Percentiles rank a stretch among this genome's conserved stretches.
Conservation (phyloP, 768 basidiomycete genomes). For the Pseudohyphozyma bogoriensis region DNA sequence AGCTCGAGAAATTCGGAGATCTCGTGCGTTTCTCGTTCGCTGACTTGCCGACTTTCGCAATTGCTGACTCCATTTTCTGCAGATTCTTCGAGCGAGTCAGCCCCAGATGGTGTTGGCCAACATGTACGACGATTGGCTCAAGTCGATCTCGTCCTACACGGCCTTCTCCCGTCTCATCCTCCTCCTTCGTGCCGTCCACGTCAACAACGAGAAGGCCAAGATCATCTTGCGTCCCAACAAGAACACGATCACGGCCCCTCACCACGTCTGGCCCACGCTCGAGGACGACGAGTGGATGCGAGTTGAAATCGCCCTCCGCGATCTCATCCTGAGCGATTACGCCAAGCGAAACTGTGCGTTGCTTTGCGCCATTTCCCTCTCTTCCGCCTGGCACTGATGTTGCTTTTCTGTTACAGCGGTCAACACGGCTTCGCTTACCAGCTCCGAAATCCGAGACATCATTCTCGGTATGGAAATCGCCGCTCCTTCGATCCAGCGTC, state of each 20-base stretch:
- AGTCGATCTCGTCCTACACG: constrained; percentile 96
- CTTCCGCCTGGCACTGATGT: background rate
- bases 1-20: constrained; percentile 99
- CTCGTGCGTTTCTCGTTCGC: constrained; percentile 61
- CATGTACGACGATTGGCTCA: constrained; percentile 98
- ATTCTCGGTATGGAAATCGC: constrained; percentile 98
- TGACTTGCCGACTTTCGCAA: background rate
- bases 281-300: constrained; percentile 96
- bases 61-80: background rate
- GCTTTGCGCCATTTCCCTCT: background rate
- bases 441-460: constrained; percentile 93
- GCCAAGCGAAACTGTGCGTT: constrained; percentile 69
- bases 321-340: constrained; percentile 86
- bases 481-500: constrained; percentile 81
- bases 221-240: constrained; percentile 96
- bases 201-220: constrained; percentile 99
- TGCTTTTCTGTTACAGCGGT: constrained; percentile 49
- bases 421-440: constrained; percentile 93
- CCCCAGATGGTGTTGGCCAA: constrained; percentile 99
- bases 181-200: constrained; percentile 91
- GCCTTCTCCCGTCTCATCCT: constrained; percentile 97
- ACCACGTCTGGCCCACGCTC: constrained; percentile 94
- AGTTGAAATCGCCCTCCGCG: constrained; percentile 97
- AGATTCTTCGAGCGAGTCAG: constrained; percentile 72
- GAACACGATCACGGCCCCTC: constrained; percentile 89